Evolutionary conservation across 2,329 filamentous ascomycete species (phyloP).

Genomic region (Dactylella cylindrospora): DNA sequence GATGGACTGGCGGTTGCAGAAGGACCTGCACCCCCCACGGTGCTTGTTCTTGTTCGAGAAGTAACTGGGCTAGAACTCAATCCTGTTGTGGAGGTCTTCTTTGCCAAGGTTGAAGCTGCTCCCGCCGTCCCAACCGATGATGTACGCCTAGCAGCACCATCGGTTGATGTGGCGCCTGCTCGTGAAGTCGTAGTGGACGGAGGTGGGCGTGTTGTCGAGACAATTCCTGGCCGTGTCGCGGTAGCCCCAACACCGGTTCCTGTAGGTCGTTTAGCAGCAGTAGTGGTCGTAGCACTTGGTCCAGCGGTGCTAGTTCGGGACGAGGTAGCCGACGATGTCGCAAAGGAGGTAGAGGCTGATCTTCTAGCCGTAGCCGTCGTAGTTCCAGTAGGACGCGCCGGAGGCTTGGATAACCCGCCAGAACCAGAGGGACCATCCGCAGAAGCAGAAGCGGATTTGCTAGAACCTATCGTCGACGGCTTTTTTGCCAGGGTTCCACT

Average conservation of each 20-base stretch:
- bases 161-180: constrained; percentile 20
- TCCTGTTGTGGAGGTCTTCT: constrained; percentile 26
- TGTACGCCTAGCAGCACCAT: constrained; percentile 14
- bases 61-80: constrained; percentile 31
- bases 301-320: constrained; percentile 14
- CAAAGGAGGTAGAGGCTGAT: constrained; percentile 5
- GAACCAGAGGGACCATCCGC: constrained; percentile 10
- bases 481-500: constrained; percentile 41
- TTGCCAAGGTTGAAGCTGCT: constrained; percentile 15
- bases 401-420: constrained; percentile 31
- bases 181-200: constrained; percentile 17
- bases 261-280: constrained; percentile 14
- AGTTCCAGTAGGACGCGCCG: constrained; percentile 9
- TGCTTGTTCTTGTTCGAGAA: constrained; percentile 19
- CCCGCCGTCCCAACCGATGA: constrained; percentile 16
- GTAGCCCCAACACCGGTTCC: constrained; percentile 1
- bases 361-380: constrained; percentile 9
- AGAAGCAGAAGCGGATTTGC: constrained; percentile 10
- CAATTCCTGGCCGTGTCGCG: not conserved
- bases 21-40: not conserved
- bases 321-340: constrained; percentile 10
- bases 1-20: constrained; percentile 18
- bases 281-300: not conserved
- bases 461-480: constrained; percentile 31
- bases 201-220: not conserved